Evolutionary conservation across 169 alveolate genomes (phyloP).

Genomic region (Plasmodium knowlesi): DNA sequence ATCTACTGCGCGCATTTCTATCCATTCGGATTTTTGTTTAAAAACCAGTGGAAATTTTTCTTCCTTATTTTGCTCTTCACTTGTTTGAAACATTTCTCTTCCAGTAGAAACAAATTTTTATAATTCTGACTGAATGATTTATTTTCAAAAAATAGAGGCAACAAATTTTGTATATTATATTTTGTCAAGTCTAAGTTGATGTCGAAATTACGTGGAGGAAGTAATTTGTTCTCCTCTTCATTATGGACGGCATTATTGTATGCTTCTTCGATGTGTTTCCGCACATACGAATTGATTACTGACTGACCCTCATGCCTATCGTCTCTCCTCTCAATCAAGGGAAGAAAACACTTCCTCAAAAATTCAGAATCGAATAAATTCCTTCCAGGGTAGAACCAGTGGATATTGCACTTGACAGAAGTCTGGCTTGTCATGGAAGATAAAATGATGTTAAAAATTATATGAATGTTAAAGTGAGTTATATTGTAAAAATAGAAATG

Average conservation of each 20-base stretch:
- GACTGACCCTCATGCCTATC: not conserved
- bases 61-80: conserved; percentile 34
- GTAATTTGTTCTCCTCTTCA: not conserved
- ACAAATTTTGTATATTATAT: conserved; percentile 47
- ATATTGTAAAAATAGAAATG: conserved; percentile 72
- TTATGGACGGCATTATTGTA: not conserved
- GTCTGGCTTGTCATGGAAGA: conserved; percentile 69
- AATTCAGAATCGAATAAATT: conserved; percentile 40
- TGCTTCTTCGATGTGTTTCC: not conserved
- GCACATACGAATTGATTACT: not conserved
- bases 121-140: conserved; percentile 53
- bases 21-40: conserved; percentile 16
- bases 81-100: conserved; percentile 58
- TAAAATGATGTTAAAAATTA: conserved; percentile 59
- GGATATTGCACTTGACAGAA: conserved; percentile 49
- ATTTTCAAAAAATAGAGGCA: conserved; percentile 54
- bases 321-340: not conserved
- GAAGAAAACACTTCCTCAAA: conserved; percentile 12
- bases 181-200: conserved; percentile 37
- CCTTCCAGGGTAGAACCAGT: conserved; percentile 60
- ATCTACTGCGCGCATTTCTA: not conserved
- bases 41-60: conserved; percentile 61
- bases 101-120: conserved; percentile 36
- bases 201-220: not conserved
- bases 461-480: conserved; percentile 75